phyloP scores from a whole-genome alignment of 1,139 yeast species.

The Williopsis jadinii region DNA sequence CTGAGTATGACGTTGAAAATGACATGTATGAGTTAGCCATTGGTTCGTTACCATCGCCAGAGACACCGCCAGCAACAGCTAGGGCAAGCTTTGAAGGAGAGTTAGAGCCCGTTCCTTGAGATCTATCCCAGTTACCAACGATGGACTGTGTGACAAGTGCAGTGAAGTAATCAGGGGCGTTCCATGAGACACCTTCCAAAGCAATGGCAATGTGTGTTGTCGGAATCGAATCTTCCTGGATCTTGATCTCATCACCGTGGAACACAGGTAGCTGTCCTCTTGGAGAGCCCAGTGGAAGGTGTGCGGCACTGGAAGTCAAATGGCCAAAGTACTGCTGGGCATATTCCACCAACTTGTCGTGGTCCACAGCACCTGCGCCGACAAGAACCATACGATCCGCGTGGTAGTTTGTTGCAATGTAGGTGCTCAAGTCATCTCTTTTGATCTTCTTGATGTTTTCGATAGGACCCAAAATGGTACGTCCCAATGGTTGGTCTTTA shows the following conservation, averaged over 20 bases:
- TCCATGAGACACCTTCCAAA: constrained; percentile 98
- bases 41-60: constrained; percentile 33
- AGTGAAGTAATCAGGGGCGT: constrained; percentile 89
- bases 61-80: constrained; percentile 56
- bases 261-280: constrained; percentile 75
- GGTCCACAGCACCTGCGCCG: constrained; percentile 92
- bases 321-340: constrained; percentile 76
- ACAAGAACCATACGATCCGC: constrained; percentile 98
- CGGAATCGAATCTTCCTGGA: constrained; percentile 78
- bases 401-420: constrained; percentile 80
- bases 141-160: constrained; percentile 96
- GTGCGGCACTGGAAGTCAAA: constrained; percentile 56
- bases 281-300: constrained; percentile 69
- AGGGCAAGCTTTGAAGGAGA: constrained; percentile 75
- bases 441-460: constrained; percentile 78
- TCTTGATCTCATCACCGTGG: constrained; percentile 78
- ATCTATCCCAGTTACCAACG: constrained; percentile 96
- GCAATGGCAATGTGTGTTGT: constrained; percentile 90
- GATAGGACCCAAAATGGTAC: constrained; percentile 96
- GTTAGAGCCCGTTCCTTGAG: constrained; percentile 68
- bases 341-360: constrained; percentile 67
- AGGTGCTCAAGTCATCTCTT: constrained; percentile 66
- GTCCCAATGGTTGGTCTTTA: constrained; percentile 87
- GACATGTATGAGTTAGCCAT: constrained; percentile 94
- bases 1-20: constrained; percentile 94